Evolutionary conservation across 1,139 yeast species (phyloP).

Genomic region (Diutina catenulata): DNA sequence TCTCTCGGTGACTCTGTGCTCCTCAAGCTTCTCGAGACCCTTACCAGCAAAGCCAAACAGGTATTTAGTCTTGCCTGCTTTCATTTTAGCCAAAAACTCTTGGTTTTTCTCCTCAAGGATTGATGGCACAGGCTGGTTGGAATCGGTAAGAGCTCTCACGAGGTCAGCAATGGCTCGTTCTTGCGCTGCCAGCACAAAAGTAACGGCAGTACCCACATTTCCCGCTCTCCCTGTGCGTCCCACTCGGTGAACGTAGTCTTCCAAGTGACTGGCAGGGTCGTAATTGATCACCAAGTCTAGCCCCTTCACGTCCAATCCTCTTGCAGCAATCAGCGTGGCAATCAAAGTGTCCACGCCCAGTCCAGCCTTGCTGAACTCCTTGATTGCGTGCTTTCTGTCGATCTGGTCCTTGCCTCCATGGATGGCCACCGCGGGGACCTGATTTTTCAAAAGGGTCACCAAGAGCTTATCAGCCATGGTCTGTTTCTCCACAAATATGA

Average conservation of each 20-base stretch:
- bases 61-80: constrained; percentile 56
- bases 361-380: constrained; percentile 44
- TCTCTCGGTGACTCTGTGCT: constrained; percentile 46
- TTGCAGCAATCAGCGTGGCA: constrained; percentile 90
- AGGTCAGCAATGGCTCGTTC: constrained; percentile 63
- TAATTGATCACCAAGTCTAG: constrained; percentile 71
- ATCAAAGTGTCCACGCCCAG: constrained; percentile 55
- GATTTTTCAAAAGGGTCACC: constrained; percentile 41
- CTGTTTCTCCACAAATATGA: constrained; percentile 83
- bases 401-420: constrained; percentile 92
- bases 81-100: constrained; percentile 48
- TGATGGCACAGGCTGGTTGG: not conserved
- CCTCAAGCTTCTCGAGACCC: constrained; percentile 76
- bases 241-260: constrained; percentile 92
- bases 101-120: constrained; percentile 8
- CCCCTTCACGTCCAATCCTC: constrained; percentile 87
- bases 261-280: constrained; percentile 87
- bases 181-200: constrained; percentile 57
- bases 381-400: constrained; percentile 69
- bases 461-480: constrained; percentile 65
- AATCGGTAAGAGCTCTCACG: constrained; percentile 44
- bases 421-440: constrained; percentile 52
- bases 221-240: constrained; percentile 98
- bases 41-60: constrained; percentile 86
- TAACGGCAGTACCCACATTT: constrained; percentile 60